These are phyloP conservation scores for Wickerhamomyces queroliae DNA, from an alignment of 805 yeast genomes.

Conservation along the genomic window DNA sequence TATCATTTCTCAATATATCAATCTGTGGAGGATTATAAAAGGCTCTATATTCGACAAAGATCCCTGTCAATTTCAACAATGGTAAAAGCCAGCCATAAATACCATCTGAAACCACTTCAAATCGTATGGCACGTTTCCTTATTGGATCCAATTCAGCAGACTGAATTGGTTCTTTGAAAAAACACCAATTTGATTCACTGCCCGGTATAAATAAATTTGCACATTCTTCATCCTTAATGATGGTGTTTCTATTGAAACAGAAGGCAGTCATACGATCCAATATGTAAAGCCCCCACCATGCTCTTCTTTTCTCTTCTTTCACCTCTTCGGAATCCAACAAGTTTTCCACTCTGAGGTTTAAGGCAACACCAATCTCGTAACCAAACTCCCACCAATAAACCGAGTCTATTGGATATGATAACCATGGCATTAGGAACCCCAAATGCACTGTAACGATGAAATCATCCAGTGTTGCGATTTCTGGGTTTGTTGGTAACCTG, in stretches of 20 bases:
- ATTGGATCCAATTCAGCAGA: constrained; percentile 25
- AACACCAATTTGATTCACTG: constrained; percentile 27
- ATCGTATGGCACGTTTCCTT: constrained; percentile 21
- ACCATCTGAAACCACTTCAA: constrained; percentile 24
- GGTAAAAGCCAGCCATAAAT: constrained; percentile 35
- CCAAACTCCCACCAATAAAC: constrained; percentile 20
- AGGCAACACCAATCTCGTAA: constrained; percentile 6
- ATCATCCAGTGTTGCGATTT: constrained; percentile 15
- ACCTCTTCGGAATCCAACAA: constrained; percentile 19
- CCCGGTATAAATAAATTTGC: constrained; percentile 26
- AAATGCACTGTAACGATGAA: constrained; percentile 15
- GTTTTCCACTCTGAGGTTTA: constrained; percentile 4
- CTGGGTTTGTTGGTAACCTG: constrained; percentile 5
- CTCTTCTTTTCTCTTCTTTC: constrained; percentile 32
- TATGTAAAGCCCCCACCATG: constrained; percentile 35
- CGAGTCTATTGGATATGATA: constrained; percentile 19
- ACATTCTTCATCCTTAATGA: constrained; percentile 27
- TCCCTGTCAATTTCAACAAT: constrained; percentile 26
- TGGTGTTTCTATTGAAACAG: constrained; percentile 28
- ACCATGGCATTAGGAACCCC: constrained; percentile 21
- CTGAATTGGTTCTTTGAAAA: constrained; percentile 17
- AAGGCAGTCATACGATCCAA: constrained; percentile 33
- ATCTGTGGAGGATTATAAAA: not conserved
- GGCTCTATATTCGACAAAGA: constrained; percentile 15
- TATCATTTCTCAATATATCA: not conserved